These are phyloP conservation scores for Fusarium palustre DNA, from an alignment of 2,329 filamentous ascomycete species.

Conservation along the genomic window DNA sequence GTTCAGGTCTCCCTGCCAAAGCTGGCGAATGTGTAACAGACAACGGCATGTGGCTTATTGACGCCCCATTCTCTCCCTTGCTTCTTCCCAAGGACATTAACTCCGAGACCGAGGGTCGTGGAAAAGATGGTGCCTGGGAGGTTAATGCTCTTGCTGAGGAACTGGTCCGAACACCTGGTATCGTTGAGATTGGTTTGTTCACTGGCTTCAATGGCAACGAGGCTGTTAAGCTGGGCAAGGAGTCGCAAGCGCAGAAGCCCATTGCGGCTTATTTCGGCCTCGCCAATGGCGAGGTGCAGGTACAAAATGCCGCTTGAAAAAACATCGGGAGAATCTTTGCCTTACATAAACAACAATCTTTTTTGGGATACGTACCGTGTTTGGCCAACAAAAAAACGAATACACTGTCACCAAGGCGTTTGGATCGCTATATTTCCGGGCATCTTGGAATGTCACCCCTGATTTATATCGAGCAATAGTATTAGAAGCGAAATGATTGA, in stretches of 20 bases:
- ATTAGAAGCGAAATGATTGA: slow-evolving; percentile 34
- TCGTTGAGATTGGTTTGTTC: slow-evolving; percentile 94
- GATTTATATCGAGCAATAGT: slow-evolving; percentile 2
- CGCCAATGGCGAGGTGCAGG: slow-evolving; percentile 74
- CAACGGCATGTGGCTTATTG: slow-evolving; percentile 81
- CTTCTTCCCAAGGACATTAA: slow-evolving; percentile 68
- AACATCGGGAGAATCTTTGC: background rate
- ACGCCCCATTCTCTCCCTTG: slow-evolving; percentile 86
- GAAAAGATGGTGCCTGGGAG: slow-evolving; percentile 76
- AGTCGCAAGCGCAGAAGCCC: slow-evolving; percentile 85
- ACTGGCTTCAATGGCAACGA: slow-evolving; percentile 82
- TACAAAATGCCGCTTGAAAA: slow-evolving; percentile 47
- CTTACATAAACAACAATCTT: background rate
- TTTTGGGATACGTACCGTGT: background rate
- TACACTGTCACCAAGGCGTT: background rate
- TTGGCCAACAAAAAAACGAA: slow-evolving; percentile 3
- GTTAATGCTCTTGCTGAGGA: slow-evolving; percentile 78
- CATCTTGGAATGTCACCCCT: slow-evolving; percentile 11
- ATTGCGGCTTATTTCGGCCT: slow-evolving; percentile 96
- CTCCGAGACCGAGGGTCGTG: slow-evolving; percentile 62
- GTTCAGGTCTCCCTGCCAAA: slow-evolving; percentile 79
- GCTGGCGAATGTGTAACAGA: slow-evolving; percentile 78
- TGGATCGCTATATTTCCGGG: slow-evolving; percentile 7
- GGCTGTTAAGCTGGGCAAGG: slow-evolving; percentile 63
- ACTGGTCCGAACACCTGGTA: slow-evolving; percentile 85